phyloP scores from a whole-genome alignment of 2,329 filamentous ascomycete species.

The Tolypocladium ovalisporum region DNA sequence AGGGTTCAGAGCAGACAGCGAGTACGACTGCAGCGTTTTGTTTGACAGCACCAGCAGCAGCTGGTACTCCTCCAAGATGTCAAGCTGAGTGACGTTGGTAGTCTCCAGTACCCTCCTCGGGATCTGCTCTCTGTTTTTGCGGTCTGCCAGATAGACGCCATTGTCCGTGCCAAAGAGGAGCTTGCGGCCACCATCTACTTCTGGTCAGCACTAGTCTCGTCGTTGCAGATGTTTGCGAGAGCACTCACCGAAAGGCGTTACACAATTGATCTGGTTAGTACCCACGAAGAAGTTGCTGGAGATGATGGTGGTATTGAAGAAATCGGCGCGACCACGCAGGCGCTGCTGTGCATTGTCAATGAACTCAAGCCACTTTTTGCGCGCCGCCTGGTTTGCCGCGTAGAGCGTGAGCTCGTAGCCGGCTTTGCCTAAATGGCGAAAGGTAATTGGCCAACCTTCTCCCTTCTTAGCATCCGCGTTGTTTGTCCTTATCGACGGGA shows the following conservation, averaged over 20 bases:
- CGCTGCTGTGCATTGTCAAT: conserved; percentile 86
- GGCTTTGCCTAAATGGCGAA: conserved; percentile 88
- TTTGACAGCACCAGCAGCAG: conserved; percentile 85
- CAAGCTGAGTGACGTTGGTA: conserved; percentile 83
- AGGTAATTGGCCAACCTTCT: conserved; percentile 89
- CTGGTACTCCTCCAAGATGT: conserved; percentile 91
- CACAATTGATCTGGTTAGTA: conserved; percentile 82
- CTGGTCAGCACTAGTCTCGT: conserved; percentile 6
- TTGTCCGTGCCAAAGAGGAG: conserved; percentile 89
- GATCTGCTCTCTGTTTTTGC: conserved; percentile 72
- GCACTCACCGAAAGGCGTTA: conserved; percentile 73
- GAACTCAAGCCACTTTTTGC: conserved; percentile 94
- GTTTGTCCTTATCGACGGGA: conserved; percentile 42
- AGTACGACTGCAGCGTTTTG: conserved; percentile 85
- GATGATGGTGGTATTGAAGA: conserved; percentile 65
- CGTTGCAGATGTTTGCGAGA: neutral
- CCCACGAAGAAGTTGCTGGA: conserved; percentile 50
- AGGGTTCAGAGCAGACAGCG: conserved; percentile 74
- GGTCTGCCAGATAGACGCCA: conserved; percentile 85
- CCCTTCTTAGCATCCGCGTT: conserved; percentile 44
- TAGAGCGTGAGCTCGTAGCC: conserved; percentile 89
- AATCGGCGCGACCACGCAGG: conserved; percentile 76
- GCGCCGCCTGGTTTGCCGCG: conserved; percentile 71
- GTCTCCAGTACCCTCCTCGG: conserved; percentile 80
- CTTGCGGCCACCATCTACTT: conserved; percentile 80